Evolutionary conservation across 2,329 filamentous ascomycete genomes (phyloP).

Genomic region (Incumbomyces delicatus): DNA sequence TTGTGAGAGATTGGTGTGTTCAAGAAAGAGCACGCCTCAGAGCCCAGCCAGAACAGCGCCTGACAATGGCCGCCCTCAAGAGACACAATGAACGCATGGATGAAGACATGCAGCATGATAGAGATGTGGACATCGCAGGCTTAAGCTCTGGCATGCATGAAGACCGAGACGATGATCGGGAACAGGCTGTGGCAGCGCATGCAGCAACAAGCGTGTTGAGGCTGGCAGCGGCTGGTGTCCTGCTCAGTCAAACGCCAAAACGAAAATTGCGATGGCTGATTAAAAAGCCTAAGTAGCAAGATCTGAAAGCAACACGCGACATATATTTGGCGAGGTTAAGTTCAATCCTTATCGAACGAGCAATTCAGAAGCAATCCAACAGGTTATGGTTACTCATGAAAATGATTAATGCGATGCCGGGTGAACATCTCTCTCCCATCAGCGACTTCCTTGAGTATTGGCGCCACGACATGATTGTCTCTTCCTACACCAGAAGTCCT

Average conservation of each 20-base stretch:
- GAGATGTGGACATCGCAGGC: neutral
- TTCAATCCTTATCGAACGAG: too few relatives aligned
- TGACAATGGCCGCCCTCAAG: neutral
- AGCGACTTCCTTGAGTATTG: too few relatives aligned
- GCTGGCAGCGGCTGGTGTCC: conserved; percentile 3
- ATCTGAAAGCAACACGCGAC: neutral
- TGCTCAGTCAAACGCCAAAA: conserved; percentile 6
- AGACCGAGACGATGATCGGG: neutral
- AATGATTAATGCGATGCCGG: too few relatives aligned
- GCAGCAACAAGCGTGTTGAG: conserved; percentile 5
- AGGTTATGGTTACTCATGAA: too few relatives aligned
- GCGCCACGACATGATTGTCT: too few relatives aligned
- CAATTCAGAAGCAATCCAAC: too few relatives aligned
- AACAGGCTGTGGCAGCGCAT: conserved; percentile 1
- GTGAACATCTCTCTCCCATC: too few relatives aligned
- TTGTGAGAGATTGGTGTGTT: conserved; percentile 13
- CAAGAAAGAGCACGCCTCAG: conserved; percentile 7
- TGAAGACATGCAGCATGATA: neutral
- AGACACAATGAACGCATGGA: neutral
- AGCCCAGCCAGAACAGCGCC: neutral
- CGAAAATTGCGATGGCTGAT: conserved; percentile 5
- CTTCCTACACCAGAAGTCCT: too few relatives aligned
- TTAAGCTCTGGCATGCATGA: neutral
- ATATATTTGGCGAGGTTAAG: too few relatives aligned
- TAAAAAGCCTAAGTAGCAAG: conserved; percentile 1